These are phyloP conservation scores for Phoenix dactylifera DNA, from an alignment of 176 grass and related monocot genomes.

Conservation along the genomic window DNA sequence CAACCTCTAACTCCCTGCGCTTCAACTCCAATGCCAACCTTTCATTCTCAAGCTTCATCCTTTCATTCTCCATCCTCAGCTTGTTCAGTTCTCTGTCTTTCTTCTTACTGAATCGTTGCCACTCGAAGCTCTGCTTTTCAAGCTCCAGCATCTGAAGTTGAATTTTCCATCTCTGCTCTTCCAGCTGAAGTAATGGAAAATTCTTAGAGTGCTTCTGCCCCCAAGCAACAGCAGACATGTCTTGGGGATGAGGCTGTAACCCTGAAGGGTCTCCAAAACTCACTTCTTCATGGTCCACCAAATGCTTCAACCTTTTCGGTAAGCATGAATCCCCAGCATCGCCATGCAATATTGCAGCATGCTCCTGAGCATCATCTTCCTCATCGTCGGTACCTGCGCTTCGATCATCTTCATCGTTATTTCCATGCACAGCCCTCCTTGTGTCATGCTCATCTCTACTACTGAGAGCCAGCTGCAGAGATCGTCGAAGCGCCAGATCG, in stretches of 20 bases:
- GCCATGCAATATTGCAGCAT: background rate
- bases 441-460: constrained; percentile 41
- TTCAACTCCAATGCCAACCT: constrained; percentile 36
- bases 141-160: constrained; percentile 43
- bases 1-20: constrained; percentile 48
- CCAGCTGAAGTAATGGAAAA: background rate
- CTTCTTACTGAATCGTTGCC: constrained; percentile 40
- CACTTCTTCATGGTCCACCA: background rate
- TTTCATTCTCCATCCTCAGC: constrained; percentile 53
- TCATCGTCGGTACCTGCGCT: constrained; percentile 41
- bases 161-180: constrained; percentile 27
- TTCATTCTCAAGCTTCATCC: constrained; percentile 47
- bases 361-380: constrained; percentile 18
- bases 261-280: background rate
- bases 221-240: background rate
- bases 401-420: constrained; percentile 52
- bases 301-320: constrained; percentile 5
- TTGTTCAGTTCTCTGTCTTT: constrained; percentile 58
- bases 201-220: constrained; percentile 10
- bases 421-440: constrained; percentile 20
- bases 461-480: constrained; percentile 41
- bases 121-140: constrained; percentile 42
- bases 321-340: background rate
- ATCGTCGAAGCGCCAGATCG: constrained; percentile 42
- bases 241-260: background rate